Evolutionary conservation across 768 basidiomycete species (phyloP).

Genomic region (Sporobolomyces pararoseus): DNA sequence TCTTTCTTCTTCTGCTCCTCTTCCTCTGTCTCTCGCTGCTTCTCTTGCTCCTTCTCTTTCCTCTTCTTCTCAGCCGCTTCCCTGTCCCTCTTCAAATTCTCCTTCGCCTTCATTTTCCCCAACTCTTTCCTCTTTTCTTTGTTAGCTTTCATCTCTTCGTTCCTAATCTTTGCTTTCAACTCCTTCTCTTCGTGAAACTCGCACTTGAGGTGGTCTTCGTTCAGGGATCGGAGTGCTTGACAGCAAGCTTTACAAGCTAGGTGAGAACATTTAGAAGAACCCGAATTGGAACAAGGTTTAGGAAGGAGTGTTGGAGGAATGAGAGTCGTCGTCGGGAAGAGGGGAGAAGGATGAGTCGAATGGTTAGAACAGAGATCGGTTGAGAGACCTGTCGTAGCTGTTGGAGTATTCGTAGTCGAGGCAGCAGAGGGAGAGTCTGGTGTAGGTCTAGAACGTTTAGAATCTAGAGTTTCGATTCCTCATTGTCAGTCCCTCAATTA

Average conservation of each 20-base stretch:
- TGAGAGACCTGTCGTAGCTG: not conserved
- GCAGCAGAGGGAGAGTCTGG: not conserved
- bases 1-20: too few relatives aligned
- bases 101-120: constrained; percentile 4
- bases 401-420: not conserved
- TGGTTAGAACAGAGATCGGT: not conserved
- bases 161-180: not conserved
- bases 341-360: not conserved
- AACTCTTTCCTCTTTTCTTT: constrained; percentile 10
- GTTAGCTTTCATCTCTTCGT: constrained; percentile 37
- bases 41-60: too few relatives aligned
- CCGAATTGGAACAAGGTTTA: constrained; percentile 29
- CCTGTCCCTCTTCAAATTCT: constrained; percentile 3
- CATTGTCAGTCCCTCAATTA: not conserved
- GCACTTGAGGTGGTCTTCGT: constrained; percentile 6
- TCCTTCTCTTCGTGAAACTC: constrained; percentile 30
- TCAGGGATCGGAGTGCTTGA: not conserved
- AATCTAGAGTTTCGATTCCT: not conserved
- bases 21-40: too few relatives aligned
- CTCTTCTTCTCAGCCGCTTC: constrained; percentile 6
- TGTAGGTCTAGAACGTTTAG: constrained; percentile 16
- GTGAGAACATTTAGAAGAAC: constrained; percentile 28
- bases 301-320: not conserved
- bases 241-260: constrained; percentile 33
- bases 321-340: not conserved